Base-by-base conservation (phyloP, 2,329 filamentous ascomycete species). In the Colletotrichum eremochloae region DNA sequence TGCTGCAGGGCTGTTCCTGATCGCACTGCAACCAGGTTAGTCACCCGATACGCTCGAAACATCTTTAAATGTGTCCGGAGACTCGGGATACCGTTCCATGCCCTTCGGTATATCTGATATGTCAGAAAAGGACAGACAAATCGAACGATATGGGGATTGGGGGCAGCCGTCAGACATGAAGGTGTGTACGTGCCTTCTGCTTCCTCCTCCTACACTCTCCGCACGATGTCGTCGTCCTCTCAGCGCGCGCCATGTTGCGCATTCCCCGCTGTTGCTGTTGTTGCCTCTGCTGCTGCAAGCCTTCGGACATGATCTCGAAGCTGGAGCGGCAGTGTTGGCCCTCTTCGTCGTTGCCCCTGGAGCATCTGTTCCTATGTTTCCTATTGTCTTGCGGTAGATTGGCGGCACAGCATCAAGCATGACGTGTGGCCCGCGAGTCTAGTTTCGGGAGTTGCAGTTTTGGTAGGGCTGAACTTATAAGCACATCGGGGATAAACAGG, bases 1-100 rank as follows among this genome's bases (percentile, higher is more conserved):
- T 88, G 55, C 83, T 84, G 78, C 87, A 89, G 18, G 87, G 87
- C 40, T 86, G 85, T 36, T 84, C 83, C 75, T 88, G 86, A 75
- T 87, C 86, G 76, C 87, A 89, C 87, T 89, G 73, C 33, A 46
- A 48, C 24, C 46, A 12, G 11, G 38, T 72, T 53, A 72, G 65
- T 64, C 53, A 38, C 20, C 7, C 33, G 33, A 38, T 15, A n/a
- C 53, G 20, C 33, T 38, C 15, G 33, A 24, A 12, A 36, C 20
- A 5, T 24, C 7, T 2, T 14, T 4, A 15, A 8, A 15, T 24
- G 5, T 3, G 9, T 8, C 33, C 33, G 29, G 9, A 38, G 20
- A 38, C 33, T 40, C 11, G 33, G 20, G 2, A 14, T 24, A 40
- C 6, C 20, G 44, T 20, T 31, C 33, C 38, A 52, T 36, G 14